Percentiles rank a stretch among this genome's conserved stretches.
phyloP scores from a whole-genome alignment of 306 rosid species.

The Sesbania bispinosa region DNA sequence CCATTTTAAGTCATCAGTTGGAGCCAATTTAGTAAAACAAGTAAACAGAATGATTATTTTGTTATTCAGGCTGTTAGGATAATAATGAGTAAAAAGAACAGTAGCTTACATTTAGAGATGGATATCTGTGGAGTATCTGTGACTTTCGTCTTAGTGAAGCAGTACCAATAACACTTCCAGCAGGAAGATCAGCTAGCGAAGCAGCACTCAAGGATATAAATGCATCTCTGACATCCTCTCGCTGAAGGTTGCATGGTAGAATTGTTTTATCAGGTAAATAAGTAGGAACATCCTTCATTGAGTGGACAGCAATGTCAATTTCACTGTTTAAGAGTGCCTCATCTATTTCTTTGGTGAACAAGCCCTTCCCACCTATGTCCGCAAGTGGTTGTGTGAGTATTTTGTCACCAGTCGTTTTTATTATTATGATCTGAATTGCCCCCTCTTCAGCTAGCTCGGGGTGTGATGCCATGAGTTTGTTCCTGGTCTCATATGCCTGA shows the following conservation, averaged over 20 bases:
- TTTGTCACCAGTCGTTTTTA: conserved; percentile 89
- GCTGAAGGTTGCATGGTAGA: conserved; percentile 84
- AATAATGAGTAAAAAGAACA: too few species aligned
- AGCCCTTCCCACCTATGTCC: conserved; percentile 90
- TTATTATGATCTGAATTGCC: conserved; percentile 75
- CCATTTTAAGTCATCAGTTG: too few species aligned
- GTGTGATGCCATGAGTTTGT: conserved; percentile 72
- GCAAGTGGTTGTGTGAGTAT: conserved; percentile 80
- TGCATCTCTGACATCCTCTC: conserved; percentile 92
- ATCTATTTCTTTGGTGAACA: conserved; percentile 91
- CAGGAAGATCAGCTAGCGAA: conserved; percentile 65
- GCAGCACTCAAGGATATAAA: conserved; percentile 72
- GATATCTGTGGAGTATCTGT: conserved; percentile 78
- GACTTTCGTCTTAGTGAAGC: conserved; percentile 92
- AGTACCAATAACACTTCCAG: conserved; percentile 79
- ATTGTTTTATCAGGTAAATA: conserved; percentile 70
- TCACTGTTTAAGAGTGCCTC: conserved; percentile 77
- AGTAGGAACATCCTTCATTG: conserved; percentile 95
- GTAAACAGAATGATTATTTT: too few species aligned
- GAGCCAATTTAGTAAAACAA: too few species aligned
- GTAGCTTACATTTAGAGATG: conserved; percentile 60
- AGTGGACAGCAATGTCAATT: conserved; percentile 86
- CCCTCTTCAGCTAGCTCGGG: conserved; percentile 83
- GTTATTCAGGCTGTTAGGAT: too few species aligned
- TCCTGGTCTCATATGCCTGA: conserved; percentile 89